Conservation (phyloP, 768 basidiomycete genomes). For the Butyriboletus loyo region DNA sequence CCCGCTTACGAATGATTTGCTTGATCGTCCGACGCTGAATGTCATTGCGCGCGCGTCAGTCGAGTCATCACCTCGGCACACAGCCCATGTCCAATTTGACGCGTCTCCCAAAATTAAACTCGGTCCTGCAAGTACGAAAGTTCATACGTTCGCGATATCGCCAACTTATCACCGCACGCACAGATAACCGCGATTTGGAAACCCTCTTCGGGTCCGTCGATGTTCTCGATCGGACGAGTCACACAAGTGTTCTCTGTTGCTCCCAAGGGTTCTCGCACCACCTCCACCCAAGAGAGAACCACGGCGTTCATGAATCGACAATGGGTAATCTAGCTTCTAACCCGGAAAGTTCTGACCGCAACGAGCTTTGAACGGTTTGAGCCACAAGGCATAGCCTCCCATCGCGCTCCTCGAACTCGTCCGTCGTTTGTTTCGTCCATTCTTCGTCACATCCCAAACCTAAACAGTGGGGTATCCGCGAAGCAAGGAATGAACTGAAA, state of each 20-base stretch:
- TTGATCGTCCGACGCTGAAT: conserved; percentile 4
- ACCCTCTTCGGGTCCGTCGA: conserved; percentile 11
- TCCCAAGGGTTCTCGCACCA: background rate
- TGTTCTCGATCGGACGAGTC: conserved; percentile 2
- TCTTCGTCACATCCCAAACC: background rate
- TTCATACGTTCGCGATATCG: background rate
- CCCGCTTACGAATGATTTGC: conserved; percentile 8
- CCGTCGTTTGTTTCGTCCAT: background rate
- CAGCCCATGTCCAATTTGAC: background rate
- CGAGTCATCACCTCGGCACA: conserved; percentile 13
- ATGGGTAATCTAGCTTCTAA: background rate
- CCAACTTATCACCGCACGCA: conserved; percentile 15
- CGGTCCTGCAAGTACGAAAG: background rate
- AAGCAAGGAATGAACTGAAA: conserved; percentile 17
- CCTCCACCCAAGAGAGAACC: background rate
- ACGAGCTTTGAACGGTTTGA: background rate
- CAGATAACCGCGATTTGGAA: conserved; percentile 1
- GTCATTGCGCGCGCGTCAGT: conserved; percentile 1
- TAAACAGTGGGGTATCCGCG: conserved; percentile 16
- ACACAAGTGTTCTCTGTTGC: background rate
- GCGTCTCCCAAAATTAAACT: background rate
- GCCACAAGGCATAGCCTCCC: conserved; percentile 4
- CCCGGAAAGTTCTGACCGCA: background rate
- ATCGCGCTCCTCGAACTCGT: background rate
- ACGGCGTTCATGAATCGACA: background rate